Percentiles rank a stretch among this genome's conserved stretches.
Conservation (phyloP, 495 filamentous ascomycete genomes). For the Lasiosphaeria miniovina region DNA sequence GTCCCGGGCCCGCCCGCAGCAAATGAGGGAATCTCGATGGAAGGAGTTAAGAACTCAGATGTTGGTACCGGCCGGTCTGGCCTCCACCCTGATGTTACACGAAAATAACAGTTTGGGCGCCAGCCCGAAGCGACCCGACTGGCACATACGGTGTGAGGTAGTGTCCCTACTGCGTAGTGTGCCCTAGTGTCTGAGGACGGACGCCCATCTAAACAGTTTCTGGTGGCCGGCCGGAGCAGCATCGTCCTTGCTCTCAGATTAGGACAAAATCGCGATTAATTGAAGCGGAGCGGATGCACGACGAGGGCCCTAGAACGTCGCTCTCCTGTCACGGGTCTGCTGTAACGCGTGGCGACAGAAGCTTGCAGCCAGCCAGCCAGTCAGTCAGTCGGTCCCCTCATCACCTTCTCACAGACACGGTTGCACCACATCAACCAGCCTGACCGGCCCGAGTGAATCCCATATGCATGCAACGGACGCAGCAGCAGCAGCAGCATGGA, state of each 20-base stretch:
- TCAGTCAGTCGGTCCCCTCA: neutral
- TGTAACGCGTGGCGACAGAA: neutral
- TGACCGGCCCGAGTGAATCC: neutral
- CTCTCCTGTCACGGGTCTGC: neutral
- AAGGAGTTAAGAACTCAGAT: neutral
- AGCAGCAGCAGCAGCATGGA: neutral
- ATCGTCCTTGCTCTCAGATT: neutral
- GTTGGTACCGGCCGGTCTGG: neutral
- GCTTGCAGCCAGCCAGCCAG: neutral
- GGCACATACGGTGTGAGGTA: no score
- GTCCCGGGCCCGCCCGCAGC: neutral
- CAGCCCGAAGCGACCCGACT: slow-evolving; percentile 1
- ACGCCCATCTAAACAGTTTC: neutral
- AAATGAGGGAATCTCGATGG: no score
- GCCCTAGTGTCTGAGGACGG: no score
- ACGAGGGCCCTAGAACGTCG: neutral
- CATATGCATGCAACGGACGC: neutral
- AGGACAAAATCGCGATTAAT: neutral
- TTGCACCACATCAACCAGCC: neutral
- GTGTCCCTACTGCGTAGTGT: no score
- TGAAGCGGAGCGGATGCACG: neutral
- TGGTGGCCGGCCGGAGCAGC: neutral
- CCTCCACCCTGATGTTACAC: neutral
- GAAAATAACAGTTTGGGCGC: neutral
- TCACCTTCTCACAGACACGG: neutral